Percentiles rank a stretch among this genome's conserved stretches.
Evolutionary conservation across 2,329 filamentous ascomycete species (phyloP).

Genomic region (Tolypocladium paradoxum): DNA sequence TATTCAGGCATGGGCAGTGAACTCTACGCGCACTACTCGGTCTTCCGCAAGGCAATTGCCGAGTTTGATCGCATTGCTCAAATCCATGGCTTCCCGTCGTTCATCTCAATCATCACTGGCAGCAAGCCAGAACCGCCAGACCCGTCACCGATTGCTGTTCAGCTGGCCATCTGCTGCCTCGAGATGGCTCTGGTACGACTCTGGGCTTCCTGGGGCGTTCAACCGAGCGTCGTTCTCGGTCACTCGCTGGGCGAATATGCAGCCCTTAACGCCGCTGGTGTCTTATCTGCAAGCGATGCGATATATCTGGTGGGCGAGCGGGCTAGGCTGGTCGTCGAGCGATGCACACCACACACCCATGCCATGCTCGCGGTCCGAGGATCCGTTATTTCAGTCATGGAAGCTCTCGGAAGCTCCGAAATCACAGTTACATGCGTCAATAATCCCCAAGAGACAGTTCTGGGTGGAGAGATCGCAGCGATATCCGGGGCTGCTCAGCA

Average conservation of each 20-base stretch:
- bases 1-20: not conserved
- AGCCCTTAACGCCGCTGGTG: slow-evolving; percentile 46
- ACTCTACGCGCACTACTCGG: not conserved
- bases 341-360: slow-evolving; percentile 31
- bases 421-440: slow-evolving; percentile 47
- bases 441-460: slow-evolving; percentile 42
- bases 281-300: slow-evolving; percentile 46
- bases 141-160: slow-evolving; percentile 10
- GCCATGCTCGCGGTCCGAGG: slow-evolving; percentile 19
- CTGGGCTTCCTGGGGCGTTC: slow-evolving; percentile 25
- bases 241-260: slow-evolving; percentile 53
- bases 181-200: slow-evolving; percentile 28
- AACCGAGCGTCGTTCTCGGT: slow-evolving; percentile 30
- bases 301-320: slow-evolving; percentile 50
- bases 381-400: slow-evolving; percentile 8
- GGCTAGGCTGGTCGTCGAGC: slow-evolving; percentile 40
- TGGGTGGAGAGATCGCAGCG: not conserved
- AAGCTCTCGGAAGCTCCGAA: slow-evolving; percentile 11
- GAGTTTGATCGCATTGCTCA: not conserved
- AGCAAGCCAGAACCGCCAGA: not conserved
- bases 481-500: slow-evolving; percentile 14
- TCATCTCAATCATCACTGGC: not conserved
- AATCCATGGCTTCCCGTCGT: not conserved
- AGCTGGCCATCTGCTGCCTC: slow-evolving; percentile 24
- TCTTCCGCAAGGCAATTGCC: not conserved